Percentiles rank a stretch among this genome's conserved stretches.
Conservation (phyloP, 257 asterid species). For the Ajuga chamaepitys region DNA sequence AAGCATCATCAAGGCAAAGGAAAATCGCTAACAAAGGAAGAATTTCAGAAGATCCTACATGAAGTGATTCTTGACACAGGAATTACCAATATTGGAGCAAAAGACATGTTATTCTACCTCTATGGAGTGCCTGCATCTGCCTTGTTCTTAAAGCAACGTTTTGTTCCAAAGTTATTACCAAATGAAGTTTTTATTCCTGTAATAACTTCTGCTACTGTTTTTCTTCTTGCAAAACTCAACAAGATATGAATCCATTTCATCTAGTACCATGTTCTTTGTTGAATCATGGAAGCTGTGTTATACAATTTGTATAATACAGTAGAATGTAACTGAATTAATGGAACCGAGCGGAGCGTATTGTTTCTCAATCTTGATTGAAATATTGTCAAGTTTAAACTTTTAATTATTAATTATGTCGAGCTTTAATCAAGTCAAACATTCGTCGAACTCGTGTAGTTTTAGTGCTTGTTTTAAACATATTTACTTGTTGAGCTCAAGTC, state of each 20-base stretch:
- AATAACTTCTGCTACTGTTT: conserved; percentile 28
- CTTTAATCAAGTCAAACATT: too few relatives aligned
- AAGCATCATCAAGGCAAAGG: conserved; percentile 44
- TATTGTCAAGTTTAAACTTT: too few relatives aligned
- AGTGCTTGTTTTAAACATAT: too few relatives aligned
- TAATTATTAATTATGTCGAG: too few relatives aligned
- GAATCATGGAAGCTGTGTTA: not conserved
- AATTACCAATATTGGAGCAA: conserved; percentile 59
- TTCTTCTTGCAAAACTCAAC: conserved; percentile 26
- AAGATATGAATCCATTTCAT: conserved; percentile 19
- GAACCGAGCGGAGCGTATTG: too few relatives aligned
- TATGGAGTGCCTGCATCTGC: conserved; percentile 62
- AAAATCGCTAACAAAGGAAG: conserved; percentile 39
- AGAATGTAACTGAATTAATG: too few relatives aligned
- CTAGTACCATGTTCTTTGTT: not conserved
- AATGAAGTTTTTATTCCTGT: conserved; percentile 24
- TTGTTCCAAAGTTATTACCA: conserved; percentile 23
- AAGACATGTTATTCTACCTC: conserved; percentile 52
- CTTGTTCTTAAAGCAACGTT: conserved; percentile 23
- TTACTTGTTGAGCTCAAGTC: too few relatives aligned
- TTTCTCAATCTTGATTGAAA: too few relatives aligned
- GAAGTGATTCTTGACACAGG: conserved; percentile 52
- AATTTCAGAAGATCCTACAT: conserved; percentile 45
- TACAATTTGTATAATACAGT: too few relatives aligned
- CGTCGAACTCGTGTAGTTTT: too few relatives aligned